Percentiles rank a stretch among this genome's conserved stretches.
These are phyloP conservation scores for Globisporangium cylindrosporum DNA, from an alignment of 352 stramenopile species.

Conservation along the genomic window DNA sequence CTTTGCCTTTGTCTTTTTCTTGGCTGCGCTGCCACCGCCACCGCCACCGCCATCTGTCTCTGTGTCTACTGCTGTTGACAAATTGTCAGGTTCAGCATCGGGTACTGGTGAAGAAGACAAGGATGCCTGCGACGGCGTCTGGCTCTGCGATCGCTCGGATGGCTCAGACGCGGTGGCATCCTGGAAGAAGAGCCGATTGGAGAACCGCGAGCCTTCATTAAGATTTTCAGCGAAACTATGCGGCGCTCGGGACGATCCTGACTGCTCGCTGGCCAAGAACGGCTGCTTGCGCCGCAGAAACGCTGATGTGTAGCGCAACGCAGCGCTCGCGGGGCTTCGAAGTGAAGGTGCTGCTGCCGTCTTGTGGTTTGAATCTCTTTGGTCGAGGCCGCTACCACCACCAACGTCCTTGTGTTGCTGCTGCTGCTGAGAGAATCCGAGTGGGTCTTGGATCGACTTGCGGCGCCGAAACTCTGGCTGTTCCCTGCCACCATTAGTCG, in stretches of 20 bases:
- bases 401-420: neutral
- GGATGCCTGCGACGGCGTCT: neutral
- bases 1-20: neutral
- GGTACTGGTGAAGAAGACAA: neutral
- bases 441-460: slow-evolving; percentile 8
- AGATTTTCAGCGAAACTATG: neutral
- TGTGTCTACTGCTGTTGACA: neutral
- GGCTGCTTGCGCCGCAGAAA: slow-evolving; percentile 20
- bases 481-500: neutral
- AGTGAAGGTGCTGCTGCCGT: slow-evolving; percentile 8
- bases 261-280: slow-evolving; percentile 5
- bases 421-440: neutral
- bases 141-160: slow-evolving; percentile 1
- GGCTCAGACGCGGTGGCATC: slow-evolving; percentile 2
- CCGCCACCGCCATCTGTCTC: neutral
- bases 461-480: slow-evolving; percentile 6
- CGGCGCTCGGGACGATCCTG: neutral
- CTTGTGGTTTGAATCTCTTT: slow-evolving; percentile 4
- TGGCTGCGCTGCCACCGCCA: neutral
- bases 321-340: slow-evolving; percentile 9
- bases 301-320: slow-evolving; percentile 13
- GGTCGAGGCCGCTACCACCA: neutral
- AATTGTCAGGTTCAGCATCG: neutral
- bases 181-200: slow-evolving; percentile 16
- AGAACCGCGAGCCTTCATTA: neutral